phyloP scores from a whole-genome alignment of 106 monocot genomes.

The Allium fistulosum region DNA sequence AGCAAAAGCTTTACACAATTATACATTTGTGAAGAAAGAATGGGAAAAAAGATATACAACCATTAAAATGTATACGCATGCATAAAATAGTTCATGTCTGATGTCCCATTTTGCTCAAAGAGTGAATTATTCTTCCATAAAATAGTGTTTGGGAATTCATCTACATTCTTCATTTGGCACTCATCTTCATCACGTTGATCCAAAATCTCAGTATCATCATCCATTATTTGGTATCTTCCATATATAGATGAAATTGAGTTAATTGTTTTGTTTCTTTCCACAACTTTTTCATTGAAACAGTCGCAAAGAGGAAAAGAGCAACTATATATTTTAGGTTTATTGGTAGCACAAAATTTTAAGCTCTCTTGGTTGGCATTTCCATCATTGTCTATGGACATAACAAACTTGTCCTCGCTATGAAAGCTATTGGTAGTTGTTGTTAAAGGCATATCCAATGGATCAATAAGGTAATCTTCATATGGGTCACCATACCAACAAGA shows the following conservation, averaged over 20 bases:
- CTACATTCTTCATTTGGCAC: conserved; percentile 26
- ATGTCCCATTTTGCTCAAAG: conserved; percentile 6
- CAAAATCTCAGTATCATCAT: conserved; percentile 44
- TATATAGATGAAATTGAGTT: conserved; percentile 32
- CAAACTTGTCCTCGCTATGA: conserved; percentile 53
- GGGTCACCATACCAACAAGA: conserved; percentile 51
- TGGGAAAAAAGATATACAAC: not conserved
- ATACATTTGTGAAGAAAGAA: not conserved
- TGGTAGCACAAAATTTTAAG: conserved; percentile 1
- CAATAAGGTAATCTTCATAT: conserved; percentile 14
- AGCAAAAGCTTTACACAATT: too few relatives aligned
- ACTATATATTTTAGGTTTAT: conserved; percentile 19
- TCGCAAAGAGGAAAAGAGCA: conserved; percentile 41
- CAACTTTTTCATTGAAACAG: conserved; percentile 24
- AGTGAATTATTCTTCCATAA: conserved; percentile 12
- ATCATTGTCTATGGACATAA: conserved; percentile 29
- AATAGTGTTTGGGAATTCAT: conserved; percentile 8
- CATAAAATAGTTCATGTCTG: conserved; percentile 5
- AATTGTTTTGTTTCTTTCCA: conserved; percentile 5
- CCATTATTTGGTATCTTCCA: conserved; percentile 50
- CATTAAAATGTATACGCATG: not conserved
- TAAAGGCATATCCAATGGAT: conserved; percentile 16
- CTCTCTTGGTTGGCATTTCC: conserved; percentile 16
- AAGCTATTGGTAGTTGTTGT: conserved; percentile 6
- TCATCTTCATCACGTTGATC: conserved; percentile 33